Evolutionary conservation across 768 basidiomycete genomes (phyloP).

Genomic region (Suillus occidentalis): DNA sequence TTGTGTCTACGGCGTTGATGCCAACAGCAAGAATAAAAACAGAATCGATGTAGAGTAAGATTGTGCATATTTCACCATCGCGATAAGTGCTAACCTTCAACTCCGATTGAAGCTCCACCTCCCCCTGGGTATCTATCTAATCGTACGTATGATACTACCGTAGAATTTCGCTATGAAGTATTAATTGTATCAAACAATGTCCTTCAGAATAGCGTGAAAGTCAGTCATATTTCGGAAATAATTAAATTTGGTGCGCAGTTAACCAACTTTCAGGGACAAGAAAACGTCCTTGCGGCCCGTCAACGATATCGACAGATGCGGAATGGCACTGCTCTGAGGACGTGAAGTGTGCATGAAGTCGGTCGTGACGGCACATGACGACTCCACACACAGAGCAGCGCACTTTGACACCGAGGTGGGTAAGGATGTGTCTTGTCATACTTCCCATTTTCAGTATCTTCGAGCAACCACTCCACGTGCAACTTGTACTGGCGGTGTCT

Average conservation of each 20-base stretch:
- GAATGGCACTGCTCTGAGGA: not conserved
- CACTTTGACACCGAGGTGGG: slow-evolving; percentile 5
- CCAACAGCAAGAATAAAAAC: not conserved
- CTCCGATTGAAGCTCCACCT: not conserved
- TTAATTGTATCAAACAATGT: not conserved
- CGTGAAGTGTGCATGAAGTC: not conserved
- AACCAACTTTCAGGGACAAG: not conserved
- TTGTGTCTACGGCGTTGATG: no score
- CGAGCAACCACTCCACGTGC: slow-evolving; percentile 2
- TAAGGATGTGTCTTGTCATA: slow-evolving; percentile 10
- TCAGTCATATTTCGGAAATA: not conserved
- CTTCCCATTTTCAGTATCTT: not conserved
- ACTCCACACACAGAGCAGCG: slow-evolving; percentile 3
- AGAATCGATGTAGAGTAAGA: not conserved
- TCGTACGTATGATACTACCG: not conserved
- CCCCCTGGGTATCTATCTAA: not conserved
- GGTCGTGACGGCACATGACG: not conserved
- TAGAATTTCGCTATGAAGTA: not conserved
- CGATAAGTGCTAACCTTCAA: not conserved
- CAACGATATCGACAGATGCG: not conserved
- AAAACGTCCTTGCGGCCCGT: not conserved
- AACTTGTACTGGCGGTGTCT: not conserved
- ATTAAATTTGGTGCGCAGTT: not conserved
- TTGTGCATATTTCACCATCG: not conserved
- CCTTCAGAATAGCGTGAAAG: not conserved